Base-by-base conservation (phyloP, 352 stramenopile species). In the Phytophthora citricola region DNA sequence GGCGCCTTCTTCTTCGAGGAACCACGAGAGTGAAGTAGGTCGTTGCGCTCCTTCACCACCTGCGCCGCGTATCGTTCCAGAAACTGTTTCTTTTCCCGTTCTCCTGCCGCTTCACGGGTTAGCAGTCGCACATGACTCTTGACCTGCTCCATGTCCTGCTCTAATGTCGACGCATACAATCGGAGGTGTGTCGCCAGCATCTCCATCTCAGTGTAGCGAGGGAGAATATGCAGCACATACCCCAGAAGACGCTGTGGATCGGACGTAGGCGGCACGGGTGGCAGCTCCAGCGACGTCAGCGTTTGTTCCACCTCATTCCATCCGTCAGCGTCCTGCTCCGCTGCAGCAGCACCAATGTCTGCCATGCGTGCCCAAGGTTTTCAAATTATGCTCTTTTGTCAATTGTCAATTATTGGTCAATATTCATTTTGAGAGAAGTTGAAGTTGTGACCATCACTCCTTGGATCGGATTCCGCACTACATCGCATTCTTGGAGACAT, bases 11-110 rank as follows among this genome's bases (percentile, higher is more conserved):
- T 88, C 64, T 79, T 76, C 29, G 66, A 73, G 1, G 62, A 64
- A 5, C 69, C 69, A 57, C 78, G 86, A 9, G 77, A 70, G 24
- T 95, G 87, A 31, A 95, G 65, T 43, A 93, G 47, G 15, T 93
- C 85, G 59, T 95, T 95, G 39, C 87, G 80, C 63, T 95, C 87
- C 58, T 95, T 93, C 4, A 95, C 83, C n/a, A 95, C 70, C 54
- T 95, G 85, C 2, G 80, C 82, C 7, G 87, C 87, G 47, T 95
- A 95, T 24, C 83, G 71, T 59, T 95, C 87, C 1, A 95, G 54
- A 57, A 93, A 95, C 31, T 87, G 72, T 29, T 89, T 91, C 67
- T 92, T 92, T 54, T 95, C 87, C 9, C 85, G 63, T 58, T 93
- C 87, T 12, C 64, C 45, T 0, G 61, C 62, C 1, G 78, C 69